Conservation (phyloP, 2,329 filamentous ascomycete genomes). For the Lomentospora prolificans region DNA sequence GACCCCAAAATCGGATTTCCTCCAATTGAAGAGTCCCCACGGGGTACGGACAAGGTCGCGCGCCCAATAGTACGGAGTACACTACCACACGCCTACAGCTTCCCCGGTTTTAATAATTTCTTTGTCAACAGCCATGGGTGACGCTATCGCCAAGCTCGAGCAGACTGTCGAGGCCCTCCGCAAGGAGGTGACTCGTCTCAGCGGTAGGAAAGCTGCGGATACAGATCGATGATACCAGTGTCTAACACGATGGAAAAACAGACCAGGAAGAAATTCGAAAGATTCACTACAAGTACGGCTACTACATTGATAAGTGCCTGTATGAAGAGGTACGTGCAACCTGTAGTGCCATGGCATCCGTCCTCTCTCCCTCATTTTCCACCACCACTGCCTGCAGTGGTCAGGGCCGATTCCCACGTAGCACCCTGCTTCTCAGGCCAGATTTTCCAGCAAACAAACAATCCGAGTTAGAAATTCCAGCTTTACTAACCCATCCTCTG, state of each 20-base stretch:
- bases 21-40: not conserved
- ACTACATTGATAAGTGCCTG: conserved; percentile 49
- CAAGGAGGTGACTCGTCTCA: conserved; percentile 14
- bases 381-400: not conserved
- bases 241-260: not conserved
- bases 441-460: too few species aligned
- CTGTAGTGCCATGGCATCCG: not conserved
- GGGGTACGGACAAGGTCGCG: not conserved
- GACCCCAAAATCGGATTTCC: not conserved
- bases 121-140: not conserved
- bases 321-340: conserved; percentile 37
- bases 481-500: not conserved
- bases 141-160: conserved; percentile 11
- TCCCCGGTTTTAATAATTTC: not conserved
- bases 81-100: not conserved
- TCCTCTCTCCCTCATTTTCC: conserved; percentile 26
- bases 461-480: too few species aligned
- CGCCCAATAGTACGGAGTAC: too few species aligned
- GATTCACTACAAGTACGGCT: conserved; percentile 47
- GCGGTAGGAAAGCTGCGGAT: conserved; percentile 9
- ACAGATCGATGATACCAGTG: not conserved
- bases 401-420: too few species aligned
- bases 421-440: too few species aligned
- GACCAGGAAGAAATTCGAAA: conserved; percentile 41
- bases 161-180: conserved; percentile 10